A percentile compares a stretch with the other conserved stretches of the same genome.
Conservation (phyloP, 257 asterid species). For the Echium plantagineum region DNA sequence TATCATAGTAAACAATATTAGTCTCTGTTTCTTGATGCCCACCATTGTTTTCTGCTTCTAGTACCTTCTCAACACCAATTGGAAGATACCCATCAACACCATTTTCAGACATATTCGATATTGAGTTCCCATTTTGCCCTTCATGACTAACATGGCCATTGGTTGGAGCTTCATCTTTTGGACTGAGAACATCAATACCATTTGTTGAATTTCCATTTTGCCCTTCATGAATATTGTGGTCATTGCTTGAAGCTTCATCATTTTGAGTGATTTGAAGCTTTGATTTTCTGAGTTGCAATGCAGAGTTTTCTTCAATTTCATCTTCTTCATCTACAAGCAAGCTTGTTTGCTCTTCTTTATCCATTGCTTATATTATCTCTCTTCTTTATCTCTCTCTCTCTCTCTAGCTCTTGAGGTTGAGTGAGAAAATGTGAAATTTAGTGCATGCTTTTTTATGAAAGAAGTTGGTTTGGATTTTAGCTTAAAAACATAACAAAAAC, state of each 20-base stretch:
- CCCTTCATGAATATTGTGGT: too few relatives aligned
- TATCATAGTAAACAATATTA: slow-evolving; percentile 43
- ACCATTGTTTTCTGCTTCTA: slow-evolving; percentile 14
- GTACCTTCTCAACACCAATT: slow-evolving; percentile 12
- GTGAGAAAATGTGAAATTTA: too few relatives aligned
- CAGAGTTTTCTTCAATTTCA: slow-evolving; percentile 23
- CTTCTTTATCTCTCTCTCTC: too few relatives aligned
- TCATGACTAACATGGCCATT: slow-evolving; percentile 12
- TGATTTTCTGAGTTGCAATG: slow-evolving; percentile 28
- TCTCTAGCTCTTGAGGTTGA: too few relatives aligned
- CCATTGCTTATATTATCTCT: slow-evolving; percentile 25
- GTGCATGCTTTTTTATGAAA: too few relatives aligned
- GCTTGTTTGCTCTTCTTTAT: slow-evolving; percentile 27
- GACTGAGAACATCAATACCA: not conserved
- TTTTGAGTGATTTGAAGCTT: slow-evolving; percentile 9
- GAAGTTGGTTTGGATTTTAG: too few relatives aligned
- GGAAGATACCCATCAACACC: slow-evolving; percentile 13
- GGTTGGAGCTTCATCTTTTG: not conserved
- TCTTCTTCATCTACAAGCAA: slow-evolving; percentile 16
- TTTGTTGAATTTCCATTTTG: not conserved
- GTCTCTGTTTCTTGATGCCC: slow-evolving; percentile 16
- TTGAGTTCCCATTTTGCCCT: slow-evolving; percentile 19
- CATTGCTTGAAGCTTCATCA: too few relatives aligned
- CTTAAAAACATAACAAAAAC: too few relatives aligned
- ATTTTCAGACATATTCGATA: slow-evolving; percentile 7